Evolutionary conservation across 1,284 basidiomycete species (phyloP).

Genomic region (Tilletia indica): DNA sequence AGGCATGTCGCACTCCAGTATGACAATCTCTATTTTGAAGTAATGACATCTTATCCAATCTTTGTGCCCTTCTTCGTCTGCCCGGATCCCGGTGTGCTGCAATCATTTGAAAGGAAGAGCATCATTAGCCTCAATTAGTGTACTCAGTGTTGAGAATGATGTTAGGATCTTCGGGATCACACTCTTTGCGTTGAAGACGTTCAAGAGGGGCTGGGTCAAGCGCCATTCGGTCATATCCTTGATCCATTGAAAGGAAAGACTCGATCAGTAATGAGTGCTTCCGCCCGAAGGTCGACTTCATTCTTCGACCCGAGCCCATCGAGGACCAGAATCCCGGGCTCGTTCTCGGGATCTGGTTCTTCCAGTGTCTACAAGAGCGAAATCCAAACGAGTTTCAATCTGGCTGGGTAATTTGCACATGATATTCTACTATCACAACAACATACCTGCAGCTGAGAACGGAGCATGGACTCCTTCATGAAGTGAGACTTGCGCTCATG

Average conservation of each 20-base stretch:
- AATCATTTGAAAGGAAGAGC: too few species aligned
- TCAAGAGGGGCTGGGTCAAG: too few species aligned
- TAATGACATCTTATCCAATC: too few species aligned
- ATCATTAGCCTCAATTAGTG: too few species aligned
- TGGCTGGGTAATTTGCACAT: not conserved
- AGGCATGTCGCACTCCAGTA: too few species aligned
- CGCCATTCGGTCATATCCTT: too few species aligned
- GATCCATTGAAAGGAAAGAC: not conserved
- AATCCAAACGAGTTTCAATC: not conserved
- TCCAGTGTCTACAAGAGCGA: not conserved
- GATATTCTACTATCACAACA: not conserved
- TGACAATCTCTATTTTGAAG: too few species aligned
- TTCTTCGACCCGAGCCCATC: not conserved
- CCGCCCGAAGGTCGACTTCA: not conserved
- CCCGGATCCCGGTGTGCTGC: too few species aligned
- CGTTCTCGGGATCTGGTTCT: not conserved
- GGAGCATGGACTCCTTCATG: conserved; percentile 84
- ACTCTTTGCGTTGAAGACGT: too few species aligned
- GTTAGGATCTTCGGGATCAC: too few species aligned
- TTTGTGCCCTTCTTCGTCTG: too few species aligned
- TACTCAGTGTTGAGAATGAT: too few species aligned
- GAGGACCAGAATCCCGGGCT: not conserved
- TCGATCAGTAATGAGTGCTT: not conserved
- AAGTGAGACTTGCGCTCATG: conserved; percentile 73
- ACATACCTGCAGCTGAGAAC: conserved; percentile 67